Evolutionary conservation across 169 alveolate genomes (phyloP).

Genomic region (Cryptosporidium andersoni): DNA sequence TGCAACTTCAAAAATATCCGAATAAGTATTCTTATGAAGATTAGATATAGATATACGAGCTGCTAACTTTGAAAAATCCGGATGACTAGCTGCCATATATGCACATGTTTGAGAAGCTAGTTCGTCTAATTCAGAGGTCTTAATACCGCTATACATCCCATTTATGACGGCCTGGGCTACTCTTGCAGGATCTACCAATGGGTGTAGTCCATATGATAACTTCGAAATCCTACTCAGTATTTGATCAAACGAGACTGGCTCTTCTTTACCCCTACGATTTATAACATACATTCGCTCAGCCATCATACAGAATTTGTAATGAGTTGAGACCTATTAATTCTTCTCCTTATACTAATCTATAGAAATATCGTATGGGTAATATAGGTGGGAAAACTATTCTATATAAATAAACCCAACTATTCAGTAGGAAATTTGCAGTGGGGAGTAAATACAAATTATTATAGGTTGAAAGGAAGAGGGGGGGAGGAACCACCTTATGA

Average conservation of each 20-base stretch:
- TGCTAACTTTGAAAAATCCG: slow-evolving; percentile 96
- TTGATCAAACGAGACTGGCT: slow-evolving; percentile 84
- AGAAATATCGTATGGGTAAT: no score
- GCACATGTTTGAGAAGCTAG: slow-evolving; percentile 99
- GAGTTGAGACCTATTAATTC: not conserved
- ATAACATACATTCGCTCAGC: slow-evolving; percentile 79
- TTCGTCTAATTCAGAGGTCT: slow-evolving; percentile 93
- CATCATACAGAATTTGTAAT: not conserved
- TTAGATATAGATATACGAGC: slow-evolving; percentile 96
- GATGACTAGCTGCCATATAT: slow-evolving; percentile 97
- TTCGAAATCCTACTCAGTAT: slow-evolving; percentile 81
- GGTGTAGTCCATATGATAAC: slow-evolving; percentile 84
- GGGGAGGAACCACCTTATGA: no score
- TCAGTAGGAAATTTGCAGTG: no score
- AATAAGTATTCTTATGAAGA: slow-evolving; percentile 93
- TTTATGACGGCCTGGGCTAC: slow-evolving; percentile 88
- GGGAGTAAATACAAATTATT: no score
- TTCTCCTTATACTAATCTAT: not conserved
- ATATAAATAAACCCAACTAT: no score
- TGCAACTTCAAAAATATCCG: slow-evolving; percentile 85
- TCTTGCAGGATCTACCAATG: slow-evolving; percentile 86
- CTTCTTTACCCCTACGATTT: slow-evolving; percentile 85
- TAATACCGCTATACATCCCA: slow-evolving; percentile 93
- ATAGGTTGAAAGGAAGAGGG: no score
- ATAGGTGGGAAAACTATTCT: no score